A percentile compares a stretch with the other conserved stretches of the same genome.
These are phyloP conservation scores for Ophiostoma perfectum DNA, from an alignment of 2,329 filamentous ascomycete species.

Conservation along the genomic window DNA sequence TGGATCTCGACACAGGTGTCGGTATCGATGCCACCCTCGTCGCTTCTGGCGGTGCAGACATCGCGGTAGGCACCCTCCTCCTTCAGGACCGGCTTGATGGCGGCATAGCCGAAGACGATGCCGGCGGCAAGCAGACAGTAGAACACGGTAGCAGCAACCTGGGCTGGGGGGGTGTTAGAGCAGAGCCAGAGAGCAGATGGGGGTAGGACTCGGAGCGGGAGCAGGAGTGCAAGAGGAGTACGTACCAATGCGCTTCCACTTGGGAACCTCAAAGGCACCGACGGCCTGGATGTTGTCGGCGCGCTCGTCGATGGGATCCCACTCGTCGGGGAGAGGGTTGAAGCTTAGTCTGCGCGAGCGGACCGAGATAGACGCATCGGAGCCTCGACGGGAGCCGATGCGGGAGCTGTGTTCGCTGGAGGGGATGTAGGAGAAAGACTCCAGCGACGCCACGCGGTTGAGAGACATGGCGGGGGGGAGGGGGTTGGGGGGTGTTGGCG, in stretches of 20 bases:
- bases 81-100: constrained; percentile 75
- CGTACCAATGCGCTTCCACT: constrained; percentile 44
- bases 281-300: constrained; percentile 44
- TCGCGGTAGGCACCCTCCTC: constrained; percentile 65
- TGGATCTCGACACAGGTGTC: constrained; percentile 52
- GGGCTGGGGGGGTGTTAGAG: constrained; percentile 28
- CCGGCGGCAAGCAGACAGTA: constrained; percentile 61
- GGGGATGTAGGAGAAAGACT: constrained; percentile 45
- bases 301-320: constrained; percentile 40
- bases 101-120: constrained; percentile 77
- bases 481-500: neutral
- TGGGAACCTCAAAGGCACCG: constrained; percentile 50
- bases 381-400: constrained; percentile 37
- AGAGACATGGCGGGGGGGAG: constrained; percentile 42
- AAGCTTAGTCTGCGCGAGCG: constrained; percentile 48
- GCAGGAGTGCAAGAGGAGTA: neutral
- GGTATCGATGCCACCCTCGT: constrained; percentile 28
- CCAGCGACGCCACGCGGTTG: constrained; percentile 48
- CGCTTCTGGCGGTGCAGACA: constrained; percentile 42
- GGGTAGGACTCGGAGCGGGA: too few relatives aligned
- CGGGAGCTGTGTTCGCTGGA: constrained; percentile 31
- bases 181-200: neutral
- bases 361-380: constrained; percentile 40
- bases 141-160: constrained; percentile 36
- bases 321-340: constrained; percentile 50